A percentile compares a stretch with the other conserved stretches of the same genome.
Evolutionary conservation across 805 yeast genomes (phyloP).

Genomic region (Starmerella scarabaei): DNA sequence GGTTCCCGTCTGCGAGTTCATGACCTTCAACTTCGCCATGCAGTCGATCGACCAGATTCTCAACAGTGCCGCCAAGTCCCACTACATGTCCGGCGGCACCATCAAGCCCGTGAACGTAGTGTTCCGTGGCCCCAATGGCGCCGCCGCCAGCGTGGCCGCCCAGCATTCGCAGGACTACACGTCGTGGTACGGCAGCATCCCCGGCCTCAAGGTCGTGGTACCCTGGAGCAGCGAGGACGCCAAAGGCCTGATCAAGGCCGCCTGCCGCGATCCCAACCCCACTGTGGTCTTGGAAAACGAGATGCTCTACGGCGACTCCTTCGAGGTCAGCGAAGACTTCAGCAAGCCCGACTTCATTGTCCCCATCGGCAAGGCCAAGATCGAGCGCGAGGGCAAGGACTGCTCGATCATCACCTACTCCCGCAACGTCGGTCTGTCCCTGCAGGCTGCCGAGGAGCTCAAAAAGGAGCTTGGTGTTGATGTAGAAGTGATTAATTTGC

Average conservation of each 20-base stretch:
- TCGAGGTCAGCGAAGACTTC: conserved; percentile 81
- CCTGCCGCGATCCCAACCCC: conserved; percentile 97
- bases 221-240: conserved; percentile 95
- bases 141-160: conserved; percentile 99
- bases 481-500: conserved; percentile 88
- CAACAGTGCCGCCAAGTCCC: conserved; percentile 97
- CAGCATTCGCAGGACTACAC: conserved; percentile 98
- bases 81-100: conserved; percentile 98
- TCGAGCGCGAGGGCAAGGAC: conserved; percentile 88
- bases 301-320: conserved; percentile 81
- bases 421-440: conserved; percentile 73
- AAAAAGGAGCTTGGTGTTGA: conserved; percentile 74
- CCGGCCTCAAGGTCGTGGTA: conserved; percentile 92
- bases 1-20: conserved; percentile 94
- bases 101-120: conserved; percentile 86
- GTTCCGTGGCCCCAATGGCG: conserved; percentile 99
- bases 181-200: conserved; percentile 96
- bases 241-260: conserved; percentile 89
- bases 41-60: conserved; percentile 97
- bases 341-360: conserved; percentile 75
- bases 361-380: conserved; percentile 92
- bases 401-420: conserved; percentile 82
- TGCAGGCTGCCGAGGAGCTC: conserved; percentile 81
- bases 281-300: conserved; percentile 94
- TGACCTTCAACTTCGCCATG: conserved; percentile 99